A percentile compares a stretch with the other conserved stretches of the same genome.
Evolutionary conservation across 306 rosid genomes (phyloP).

Genomic region (Vigna hirtella): DNA sequence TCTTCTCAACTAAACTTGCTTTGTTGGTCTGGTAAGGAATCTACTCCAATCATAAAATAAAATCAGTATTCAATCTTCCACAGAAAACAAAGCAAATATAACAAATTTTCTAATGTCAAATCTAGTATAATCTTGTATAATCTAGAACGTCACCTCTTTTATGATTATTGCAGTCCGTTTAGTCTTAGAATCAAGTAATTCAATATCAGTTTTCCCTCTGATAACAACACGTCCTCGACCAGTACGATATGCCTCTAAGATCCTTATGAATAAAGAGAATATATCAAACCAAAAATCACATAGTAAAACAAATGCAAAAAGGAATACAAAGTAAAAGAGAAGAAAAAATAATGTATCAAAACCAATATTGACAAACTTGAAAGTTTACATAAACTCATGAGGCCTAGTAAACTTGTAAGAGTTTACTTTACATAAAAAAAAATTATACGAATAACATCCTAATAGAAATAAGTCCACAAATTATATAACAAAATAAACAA

Average conservation of each 20-base stretch:
- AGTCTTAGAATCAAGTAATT: constrained; percentile 82
- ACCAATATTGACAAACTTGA: too few relatives aligned
- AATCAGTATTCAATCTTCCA: constrained; percentile 21
- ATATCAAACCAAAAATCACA: constrained; percentile 32
- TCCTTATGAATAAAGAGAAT: constrained; percentile 61
- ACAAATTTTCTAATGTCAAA: constrained; percentile 31
- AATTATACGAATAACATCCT: too few relatives aligned
- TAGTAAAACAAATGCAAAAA: neutral
- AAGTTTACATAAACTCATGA: too few relatives aligned
- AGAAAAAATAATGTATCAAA: neutral
- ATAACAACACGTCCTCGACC: constrained; percentile 89
- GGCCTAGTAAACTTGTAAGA: too few relatives aligned
- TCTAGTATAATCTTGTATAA: constrained; percentile 16
- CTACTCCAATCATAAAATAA: constrained; percentile 57
- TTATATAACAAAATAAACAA: too few relatives aligned
- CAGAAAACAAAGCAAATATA: constrained; percentile 34
- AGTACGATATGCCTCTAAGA: constrained; percentile 91
- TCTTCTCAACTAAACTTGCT: constrained; percentile 90
- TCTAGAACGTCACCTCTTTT: constrained; percentile 68
- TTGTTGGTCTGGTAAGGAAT: constrained; percentile 96
- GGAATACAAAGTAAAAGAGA: neutral
- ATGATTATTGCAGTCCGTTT: constrained; percentile 81
- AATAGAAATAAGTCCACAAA: too few relatives aligned
- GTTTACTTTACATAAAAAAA: too few relatives aligned
- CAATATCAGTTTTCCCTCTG: constrained; percentile 95